phyloP scores from a whole-genome alignment of 257 asterid genomes.

The Lithospermum erythrorhizon region DNA sequence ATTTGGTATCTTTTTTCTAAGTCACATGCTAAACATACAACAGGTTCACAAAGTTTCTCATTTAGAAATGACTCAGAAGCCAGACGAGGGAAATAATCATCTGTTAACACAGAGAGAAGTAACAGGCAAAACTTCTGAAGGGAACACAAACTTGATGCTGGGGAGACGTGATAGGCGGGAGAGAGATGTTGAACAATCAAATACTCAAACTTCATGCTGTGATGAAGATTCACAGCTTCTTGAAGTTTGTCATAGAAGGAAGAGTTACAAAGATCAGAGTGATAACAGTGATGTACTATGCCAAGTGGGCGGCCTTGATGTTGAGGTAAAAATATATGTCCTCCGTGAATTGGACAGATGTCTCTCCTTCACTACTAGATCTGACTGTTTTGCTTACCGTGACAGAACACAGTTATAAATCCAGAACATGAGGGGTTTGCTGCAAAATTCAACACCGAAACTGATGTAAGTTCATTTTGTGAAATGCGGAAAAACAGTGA shows the following conservation, averaged over 20 bases:
- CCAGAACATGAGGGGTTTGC: slow-evolving; percentile 14
- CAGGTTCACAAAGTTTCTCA: slow-evolving; percentile 62
- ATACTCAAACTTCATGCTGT: slow-evolving; percentile 16
- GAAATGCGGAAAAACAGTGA: slow-evolving; percentile 8
- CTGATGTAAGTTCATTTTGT: slow-evolving; percentile 18
- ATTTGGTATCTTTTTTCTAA: background rate
- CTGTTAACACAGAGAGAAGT: slow-evolving; percentile 11
- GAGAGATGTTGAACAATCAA: background rate
- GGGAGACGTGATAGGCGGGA: background rate
- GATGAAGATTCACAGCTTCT: slow-evolving; percentile 13
- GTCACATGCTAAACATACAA: slow-evolving; percentile 11
- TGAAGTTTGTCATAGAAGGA: slow-evolving; percentile 13
- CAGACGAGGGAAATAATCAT: slow-evolving; percentile 26
- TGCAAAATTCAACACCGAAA: slow-evolving; percentile 9
- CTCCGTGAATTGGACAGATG: background rate
- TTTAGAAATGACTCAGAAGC: slow-evolving; percentile 29
- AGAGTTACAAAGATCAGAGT: slow-evolving; percentile 15
- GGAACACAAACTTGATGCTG: background rate
- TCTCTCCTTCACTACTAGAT: background rate
- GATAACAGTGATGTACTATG: slow-evolving; percentile 15
- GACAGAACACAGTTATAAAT: slow-evolving; percentile 13
- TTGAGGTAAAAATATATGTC: slow-evolving; percentile 10
- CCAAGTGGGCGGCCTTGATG: slow-evolving; percentile 2
- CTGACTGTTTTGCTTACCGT: slow-evolving; percentile 6
- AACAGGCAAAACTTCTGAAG: slow-evolving; percentile 11